Percentiles rank a stretch among this genome's conserved stretches.
Conservation (phyloP, 2,329 filamentous ascomycete genomes). For the Exophiala alcalophila region DNA sequence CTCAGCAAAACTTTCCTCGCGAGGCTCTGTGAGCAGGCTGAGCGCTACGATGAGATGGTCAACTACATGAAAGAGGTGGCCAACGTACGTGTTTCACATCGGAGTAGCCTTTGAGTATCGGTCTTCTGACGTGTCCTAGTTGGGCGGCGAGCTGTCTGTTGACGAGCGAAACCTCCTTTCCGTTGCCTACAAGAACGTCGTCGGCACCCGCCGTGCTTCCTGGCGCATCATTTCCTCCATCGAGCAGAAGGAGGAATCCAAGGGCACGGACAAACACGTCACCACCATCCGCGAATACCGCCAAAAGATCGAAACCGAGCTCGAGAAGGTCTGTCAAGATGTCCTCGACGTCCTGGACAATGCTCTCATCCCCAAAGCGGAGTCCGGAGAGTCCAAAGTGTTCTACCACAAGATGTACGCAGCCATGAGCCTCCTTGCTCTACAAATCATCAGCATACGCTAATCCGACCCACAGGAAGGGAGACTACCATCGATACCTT, state of each 20-base stretch:
- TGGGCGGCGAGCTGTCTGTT: conserved; percentile 65
- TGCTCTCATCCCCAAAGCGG: conserved; percentile 89
- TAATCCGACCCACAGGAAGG: conserved; percentile 65
- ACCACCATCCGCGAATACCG: conserved; percentile 93
- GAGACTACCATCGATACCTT: conserved; percentile 93
- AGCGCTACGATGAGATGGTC: conserved; percentile 99
- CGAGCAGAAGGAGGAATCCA: conserved; percentile 99
- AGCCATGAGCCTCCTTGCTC: background rate
- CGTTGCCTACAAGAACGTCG: conserved; percentile 99
- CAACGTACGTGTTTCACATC: conserved; percentile 59
- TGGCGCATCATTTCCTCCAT: conserved; percentile 99
- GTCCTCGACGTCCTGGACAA: conserved; percentile 93
- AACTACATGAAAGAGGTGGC: conserved; percentile 99
- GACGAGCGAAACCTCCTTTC: conserved; percentile 87
- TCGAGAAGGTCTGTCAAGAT: conserved; percentile 97
- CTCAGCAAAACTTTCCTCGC: conserved; percentile 98
- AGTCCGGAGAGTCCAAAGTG: conserved; percentile 97
- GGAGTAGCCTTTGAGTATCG: background rate
- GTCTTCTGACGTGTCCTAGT: conserved; percentile 41
- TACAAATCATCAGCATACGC: conserved; percentile 6
- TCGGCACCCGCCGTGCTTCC: conserved; percentile 94
- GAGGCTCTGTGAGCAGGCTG: conserved; percentile 99
- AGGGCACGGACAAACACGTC: conserved; percentile 95
- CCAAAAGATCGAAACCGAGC: conserved; percentile 95
- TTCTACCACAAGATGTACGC: conserved; percentile 99